Evolutionary conservation across 1,139 yeast genomes (phyloP).

Genomic region (Candida sanyaensis): DNA sequence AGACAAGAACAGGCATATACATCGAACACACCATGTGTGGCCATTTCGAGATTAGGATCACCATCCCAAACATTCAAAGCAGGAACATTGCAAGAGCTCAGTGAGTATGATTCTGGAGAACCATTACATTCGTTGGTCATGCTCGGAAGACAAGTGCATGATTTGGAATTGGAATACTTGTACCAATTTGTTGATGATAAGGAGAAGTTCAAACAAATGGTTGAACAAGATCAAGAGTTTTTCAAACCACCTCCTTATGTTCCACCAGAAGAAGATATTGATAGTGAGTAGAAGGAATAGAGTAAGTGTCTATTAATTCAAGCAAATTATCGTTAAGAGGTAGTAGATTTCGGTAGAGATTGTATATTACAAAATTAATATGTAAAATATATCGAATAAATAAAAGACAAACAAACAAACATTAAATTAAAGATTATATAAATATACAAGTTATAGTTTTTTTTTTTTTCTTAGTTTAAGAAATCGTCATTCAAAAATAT

Average conservation of each 20-base stretch:
- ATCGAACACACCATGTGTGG: conserved; percentile 87
- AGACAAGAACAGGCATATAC: conserved; percentile 79
- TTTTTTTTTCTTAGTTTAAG: conserved; percentile 9
- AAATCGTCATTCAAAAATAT: conserved; percentile 23
- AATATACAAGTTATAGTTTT: too few species aligned
- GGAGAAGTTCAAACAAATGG: conserved; percentile 59
- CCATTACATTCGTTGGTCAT: conserved; percentile 91
- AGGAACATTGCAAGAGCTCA: conserved; percentile 73
- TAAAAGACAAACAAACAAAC: too few species aligned
- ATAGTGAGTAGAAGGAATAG: conserved; percentile 13
- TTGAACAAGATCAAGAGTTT: conserved; percentile 69
- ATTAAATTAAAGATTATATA: too few species aligned
- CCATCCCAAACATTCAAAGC: conserved; percentile 83
- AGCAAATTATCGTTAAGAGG: too few species aligned
- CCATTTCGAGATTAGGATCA: conserved; percentile 88
- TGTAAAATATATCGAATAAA: too few species aligned
- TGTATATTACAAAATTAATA: too few species aligned
- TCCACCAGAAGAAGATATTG: conserved; percentile 33
- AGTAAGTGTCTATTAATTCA: not conserved
- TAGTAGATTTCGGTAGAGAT: too few species aligned
- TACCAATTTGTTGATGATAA: conserved; percentile 72
- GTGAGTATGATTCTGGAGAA: conserved; percentile 86
- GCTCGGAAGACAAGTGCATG: conserved; percentile 93
- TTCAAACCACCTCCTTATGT: conserved; percentile 64
- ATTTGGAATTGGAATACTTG: conserved; percentile 84